Evolutionary conservation across 129 eudicot species (phyloP).

Genomic region (Rutidosis leptorrhynchoides): DNA sequence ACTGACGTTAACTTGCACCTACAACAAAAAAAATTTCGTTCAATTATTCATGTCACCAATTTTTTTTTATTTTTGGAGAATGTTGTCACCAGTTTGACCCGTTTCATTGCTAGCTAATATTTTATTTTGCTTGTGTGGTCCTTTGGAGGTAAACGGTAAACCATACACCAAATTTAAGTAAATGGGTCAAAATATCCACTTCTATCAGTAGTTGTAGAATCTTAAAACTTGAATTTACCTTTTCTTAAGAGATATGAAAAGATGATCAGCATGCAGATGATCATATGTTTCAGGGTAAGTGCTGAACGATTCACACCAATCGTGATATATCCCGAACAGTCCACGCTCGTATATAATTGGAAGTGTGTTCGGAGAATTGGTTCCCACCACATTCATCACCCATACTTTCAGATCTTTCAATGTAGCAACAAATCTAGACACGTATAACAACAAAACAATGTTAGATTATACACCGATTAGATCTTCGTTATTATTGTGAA

Average conservation of each 20-base stretch:
- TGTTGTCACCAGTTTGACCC: background rate
- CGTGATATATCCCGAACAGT: conserved; percentile 57
- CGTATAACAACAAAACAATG: background rate
- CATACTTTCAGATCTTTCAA: conserved; percentile 49
- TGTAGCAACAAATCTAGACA: conserved; percentile 61
- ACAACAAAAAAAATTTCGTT: conserved; percentile 1
- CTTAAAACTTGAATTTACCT: conserved; percentile 30
- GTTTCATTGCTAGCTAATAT: background rate
- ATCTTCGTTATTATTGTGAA: background rate
- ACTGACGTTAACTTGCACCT: conserved; percentile 55
- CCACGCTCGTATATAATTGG: conserved; percentile 64
- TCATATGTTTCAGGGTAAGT: conserved; percentile 65
- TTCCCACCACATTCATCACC: conserved; percentile 65
- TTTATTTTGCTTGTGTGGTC: background rate
- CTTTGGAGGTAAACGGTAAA: background rate
- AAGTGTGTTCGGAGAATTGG: conserved; percentile 58
- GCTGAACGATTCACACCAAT: conserved; percentile 70
- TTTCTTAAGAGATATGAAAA: conserved; percentile 52
- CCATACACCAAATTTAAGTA: background rate
- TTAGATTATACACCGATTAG: background rate
- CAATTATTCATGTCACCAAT: background rate
- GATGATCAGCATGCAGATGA: conserved; percentile 66
- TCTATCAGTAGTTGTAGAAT: background rate
- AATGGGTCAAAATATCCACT: conserved; percentile 3
- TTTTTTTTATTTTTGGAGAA: background rate